phyloP scores from a whole-genome alignment of 495 filamentous ascomycete genomes.

The Neurospora sp. region DNA sequence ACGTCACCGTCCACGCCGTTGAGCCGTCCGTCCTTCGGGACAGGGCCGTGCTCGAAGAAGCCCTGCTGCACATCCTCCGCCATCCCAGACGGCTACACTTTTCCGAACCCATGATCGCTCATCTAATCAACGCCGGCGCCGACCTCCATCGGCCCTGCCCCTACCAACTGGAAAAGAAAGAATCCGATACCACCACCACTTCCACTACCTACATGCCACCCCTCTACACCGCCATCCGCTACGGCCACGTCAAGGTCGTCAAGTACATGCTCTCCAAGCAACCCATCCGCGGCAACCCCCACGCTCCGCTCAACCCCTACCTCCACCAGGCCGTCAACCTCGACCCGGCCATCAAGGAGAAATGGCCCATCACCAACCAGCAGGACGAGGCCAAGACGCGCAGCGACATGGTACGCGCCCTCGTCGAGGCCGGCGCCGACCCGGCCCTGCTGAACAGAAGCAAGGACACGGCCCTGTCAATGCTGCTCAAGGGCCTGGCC shows the following conservation, averaged over 20 bases:
- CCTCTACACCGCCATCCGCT: background rate
- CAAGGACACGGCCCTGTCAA: background rate
- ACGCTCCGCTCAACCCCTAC: background rate
- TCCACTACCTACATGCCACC: too few relatives aligned
- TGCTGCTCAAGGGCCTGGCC: background rate
- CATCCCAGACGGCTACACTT: background rate
- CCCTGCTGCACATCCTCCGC: background rate
- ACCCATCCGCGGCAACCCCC: constrained; percentile 1
- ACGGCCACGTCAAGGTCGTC: background rate
- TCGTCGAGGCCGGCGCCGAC: constrained; percentile 4
- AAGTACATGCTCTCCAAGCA: constrained; percentile 1
- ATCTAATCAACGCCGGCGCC: background rate
- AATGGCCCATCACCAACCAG: background rate
- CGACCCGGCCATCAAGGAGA: background rate
- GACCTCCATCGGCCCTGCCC: background rate
- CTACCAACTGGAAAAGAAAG: background rate
- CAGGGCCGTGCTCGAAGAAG: background rate
- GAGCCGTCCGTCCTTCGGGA: background rate
- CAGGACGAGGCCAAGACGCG: background rate
- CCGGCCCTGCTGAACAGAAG: background rate
- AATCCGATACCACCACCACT: background rate
- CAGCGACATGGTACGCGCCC: background rate
- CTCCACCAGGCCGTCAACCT: constrained; percentile 1
- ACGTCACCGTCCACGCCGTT: background rate
- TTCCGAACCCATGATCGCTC: background rate